Evolutionary conservation across 2,329 filamentous ascomycete genomes (phyloP), one percentile per base, ranked within the genome.

Genomic region (Bipolaris zeicola): DNA sequence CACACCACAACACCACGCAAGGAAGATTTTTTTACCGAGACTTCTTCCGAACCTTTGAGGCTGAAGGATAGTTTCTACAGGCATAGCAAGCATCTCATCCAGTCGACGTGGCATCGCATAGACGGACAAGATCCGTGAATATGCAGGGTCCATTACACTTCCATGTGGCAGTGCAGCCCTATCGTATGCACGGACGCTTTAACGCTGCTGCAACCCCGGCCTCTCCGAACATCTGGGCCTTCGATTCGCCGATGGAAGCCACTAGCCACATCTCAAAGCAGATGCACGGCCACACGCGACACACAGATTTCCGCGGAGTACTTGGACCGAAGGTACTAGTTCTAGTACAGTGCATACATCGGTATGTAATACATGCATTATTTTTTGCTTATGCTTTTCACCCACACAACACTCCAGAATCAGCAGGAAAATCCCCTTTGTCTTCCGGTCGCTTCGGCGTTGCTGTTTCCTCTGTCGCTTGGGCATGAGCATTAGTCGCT

Each of bases 181-280:
- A 61, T 18, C 57, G 54, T 51, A 61, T 55, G 51, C 58, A 63
- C 60, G 51, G 51, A 39, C n/a, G 34, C 26, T 41, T 7, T 26
- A 3, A 33, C 10, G 26, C 22, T 52, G 50, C 45, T 57, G 57
- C 48, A 58, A 33, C 52, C 50, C 54, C 63, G 63, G 62, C 38
- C 38, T 58, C 53, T 46, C 65, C 64, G 65, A 60, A 24, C 42
- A 50, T 60, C 62, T 61, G 47, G 58, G 44, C 47, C 46, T 33
- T 33, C 47, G 39, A 57, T 64, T 55, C 49, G 57, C 42, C 38
- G 22, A 43, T 60, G 11, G 47, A 57, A 60, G 37, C 13, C 58
- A 66, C 64, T 60, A 69, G 65, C 67, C 67, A 69, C 65, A 64
- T 52, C 16, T 59, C 52, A 34, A 61, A 56, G 60, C 55, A 37